phyloP scores from a whole-genome alignment of 306 rosid species.

The Crotalaria pallida region DNA sequence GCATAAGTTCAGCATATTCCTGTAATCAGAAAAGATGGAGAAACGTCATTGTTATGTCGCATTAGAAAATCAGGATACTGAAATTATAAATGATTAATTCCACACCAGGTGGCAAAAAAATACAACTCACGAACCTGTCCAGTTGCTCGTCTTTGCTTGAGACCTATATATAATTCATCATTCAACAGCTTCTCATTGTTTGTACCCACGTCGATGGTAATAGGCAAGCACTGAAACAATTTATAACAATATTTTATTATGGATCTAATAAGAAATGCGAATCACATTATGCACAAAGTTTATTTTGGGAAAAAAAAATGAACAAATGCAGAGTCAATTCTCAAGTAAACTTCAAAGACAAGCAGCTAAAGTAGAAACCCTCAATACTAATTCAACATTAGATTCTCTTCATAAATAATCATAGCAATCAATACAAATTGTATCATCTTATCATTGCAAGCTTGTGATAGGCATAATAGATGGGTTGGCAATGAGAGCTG shows the following conservation, averaged over 20 bases:
- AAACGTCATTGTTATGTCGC: slow-evolving; percentile 7
- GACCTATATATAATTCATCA: slow-evolving; percentile 92
- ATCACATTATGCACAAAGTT: neutral
- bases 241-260: neutral
- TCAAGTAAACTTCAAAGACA: neutral
- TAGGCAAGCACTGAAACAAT: slow-evolving; percentile 80
- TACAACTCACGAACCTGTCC: slow-evolving; percentile 62
- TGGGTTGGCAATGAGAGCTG: neutral
- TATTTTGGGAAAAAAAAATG: neutral
- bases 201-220: slow-evolving; percentile 98
- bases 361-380: neutral
- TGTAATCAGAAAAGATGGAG: slow-evolving; percentile 17
- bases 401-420: neutral
- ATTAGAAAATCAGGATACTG: neutral
- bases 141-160: slow-evolving; percentile 89
- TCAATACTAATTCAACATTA: neutral
- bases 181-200: slow-evolving; percentile 84
- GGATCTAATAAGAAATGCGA: neutral
- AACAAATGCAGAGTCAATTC: neutral
- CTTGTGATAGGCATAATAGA: neutral
- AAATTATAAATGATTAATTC: slow-evolving; percentile 9
- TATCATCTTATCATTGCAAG: neutral
- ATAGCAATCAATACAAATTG: neutral
- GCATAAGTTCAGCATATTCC: slow-evolving; percentile 88
- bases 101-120: neutral